phyloP scores from a whole-genome alignment of 148 eudicot species.

The Rhododendron mucronatum region DNA sequence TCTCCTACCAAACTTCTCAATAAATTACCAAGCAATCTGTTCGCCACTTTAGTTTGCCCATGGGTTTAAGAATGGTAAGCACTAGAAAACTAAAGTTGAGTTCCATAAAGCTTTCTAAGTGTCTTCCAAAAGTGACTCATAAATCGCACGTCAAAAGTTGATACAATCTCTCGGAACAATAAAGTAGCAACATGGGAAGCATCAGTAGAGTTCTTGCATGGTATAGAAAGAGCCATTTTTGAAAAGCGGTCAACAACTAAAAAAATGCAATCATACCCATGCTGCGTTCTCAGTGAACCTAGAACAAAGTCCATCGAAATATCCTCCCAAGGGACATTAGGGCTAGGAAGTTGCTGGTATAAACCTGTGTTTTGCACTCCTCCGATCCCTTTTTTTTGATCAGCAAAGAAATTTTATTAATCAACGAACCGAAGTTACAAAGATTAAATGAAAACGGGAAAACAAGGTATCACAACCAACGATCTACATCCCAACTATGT shows the following conservation, averaged over 20 bases:
- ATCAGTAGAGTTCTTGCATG: neutral
- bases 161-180: neutral
- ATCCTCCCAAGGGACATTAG: neutral
- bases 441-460: too few species aligned
- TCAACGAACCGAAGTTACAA: too few species aligned
- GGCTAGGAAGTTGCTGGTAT: neutral
- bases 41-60: neutral
- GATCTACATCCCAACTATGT: too few species aligned
- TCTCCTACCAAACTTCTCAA: neutral
- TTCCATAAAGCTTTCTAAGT: neutral
- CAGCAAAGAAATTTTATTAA: too few species aligned
- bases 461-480: too few species aligned
- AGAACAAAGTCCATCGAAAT: neutral
- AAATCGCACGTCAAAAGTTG: neutral
- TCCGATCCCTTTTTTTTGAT: too few species aligned
- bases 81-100: neutral
- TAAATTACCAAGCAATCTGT: neutral
- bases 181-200: neutral
- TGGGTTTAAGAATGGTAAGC: neutral
- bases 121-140: neutral
- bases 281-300: neutral
- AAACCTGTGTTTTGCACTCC: neutral
- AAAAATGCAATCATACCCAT: neutral
- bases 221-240: neutral
- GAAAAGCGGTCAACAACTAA: neutral